Evolutionary conservation across 2,329 filamentous ascomycete genomes (phyloP).

Genomic region (Fusarium sp.): DNA sequence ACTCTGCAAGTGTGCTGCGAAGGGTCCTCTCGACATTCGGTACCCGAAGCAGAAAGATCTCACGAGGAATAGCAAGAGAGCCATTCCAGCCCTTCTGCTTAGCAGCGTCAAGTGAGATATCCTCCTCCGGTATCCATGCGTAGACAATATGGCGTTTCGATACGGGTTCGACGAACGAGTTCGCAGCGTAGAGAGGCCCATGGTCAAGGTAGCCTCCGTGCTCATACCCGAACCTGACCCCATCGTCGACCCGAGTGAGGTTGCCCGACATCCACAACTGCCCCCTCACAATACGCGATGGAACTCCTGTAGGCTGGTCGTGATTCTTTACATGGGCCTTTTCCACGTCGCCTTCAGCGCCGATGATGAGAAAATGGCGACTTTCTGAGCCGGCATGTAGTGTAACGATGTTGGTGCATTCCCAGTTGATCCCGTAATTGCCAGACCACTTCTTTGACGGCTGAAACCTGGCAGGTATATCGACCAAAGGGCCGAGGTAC

Average conservation of each 20-base stretch:
- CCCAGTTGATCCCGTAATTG: constrained; percentile 63
- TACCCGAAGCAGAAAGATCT: constrained; percentile 53
- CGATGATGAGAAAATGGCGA: constrained; percentile 57
- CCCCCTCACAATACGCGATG: not conserved
- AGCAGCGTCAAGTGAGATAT: constrained; percentile 55
- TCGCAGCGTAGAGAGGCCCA: constrained; percentile 56
- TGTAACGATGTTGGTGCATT: constrained; percentile 59
- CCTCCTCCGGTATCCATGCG: constrained; percentile 64
- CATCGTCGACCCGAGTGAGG: not conserved
- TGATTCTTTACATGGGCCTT: constrained; percentile 3
- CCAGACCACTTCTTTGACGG: constrained; percentile 58
- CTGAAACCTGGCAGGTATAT: constrained; percentile 53
- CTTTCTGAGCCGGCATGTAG: constrained; percentile 46
- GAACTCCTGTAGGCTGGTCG: not conserved
- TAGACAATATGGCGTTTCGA: constrained; percentile 54
- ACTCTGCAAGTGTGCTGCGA: constrained; percentile 45
- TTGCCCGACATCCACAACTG: not conserved
- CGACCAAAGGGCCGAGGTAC: constrained; percentile 56
- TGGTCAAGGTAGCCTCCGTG: constrained; percentile 32
- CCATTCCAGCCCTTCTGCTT: constrained; percentile 62
- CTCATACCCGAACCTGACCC: constrained; percentile 2
- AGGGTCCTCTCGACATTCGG: constrained; percentile 52
- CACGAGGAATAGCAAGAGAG: constrained; percentile 57
- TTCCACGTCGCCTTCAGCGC: constrained; percentile 54
- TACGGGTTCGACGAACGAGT: constrained; percentile 58